Base-by-base conservation (phyloP, 805 yeast species). In the Cyberlindnera euphorbiae region DNA sequence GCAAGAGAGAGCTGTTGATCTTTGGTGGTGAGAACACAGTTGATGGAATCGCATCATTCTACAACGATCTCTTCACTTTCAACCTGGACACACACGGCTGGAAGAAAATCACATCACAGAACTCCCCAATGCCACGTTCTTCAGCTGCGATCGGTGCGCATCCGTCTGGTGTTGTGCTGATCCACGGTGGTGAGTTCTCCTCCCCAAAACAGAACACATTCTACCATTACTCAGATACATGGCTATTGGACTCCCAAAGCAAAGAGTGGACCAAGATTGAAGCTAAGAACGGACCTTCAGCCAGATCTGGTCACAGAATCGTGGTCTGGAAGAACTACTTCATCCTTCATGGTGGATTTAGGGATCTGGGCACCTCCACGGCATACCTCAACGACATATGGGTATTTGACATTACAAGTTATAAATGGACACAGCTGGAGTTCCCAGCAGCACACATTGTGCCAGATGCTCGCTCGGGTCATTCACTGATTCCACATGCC, bases 121-220 rank as follows among this genome's bases (percentile, higher is more conserved):
- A 90, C 55, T 61, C 94, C 0, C 98, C 98, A 12, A 73, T 89
- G 55, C 96, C 96, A 1, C 67, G 98, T 44, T 84, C 95, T 0
- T 87, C 96, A 0, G 96, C 94, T 49, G 84, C 95, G 1, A 84
- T 89, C 86, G 80, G 89, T 44, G 81, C 85, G 1, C 97, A 90
- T 60, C 95, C 96, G 1, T 77, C 88, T 2, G 97, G 97, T 9
- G 66, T 89, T 2, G 73, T 86, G 18, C 58, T 90, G 41, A 62
- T 90, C 67, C 93, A 87, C 63, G 98, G 97, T 33, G 98, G 98
- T 52, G 98, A 90, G 61, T 90, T 93, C 51, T 85, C 96, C 2
- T 84, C 95, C 12, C 97, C 97, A 4, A 90, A 90, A 52, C 98
- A 90, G 59, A 77, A 86, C 33, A 87, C 96, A 0, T 90, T 90